Evolutionary conservation across 805 yeast species (phyloP).

Genomic region (Ogataea trehalophila): DNA sequence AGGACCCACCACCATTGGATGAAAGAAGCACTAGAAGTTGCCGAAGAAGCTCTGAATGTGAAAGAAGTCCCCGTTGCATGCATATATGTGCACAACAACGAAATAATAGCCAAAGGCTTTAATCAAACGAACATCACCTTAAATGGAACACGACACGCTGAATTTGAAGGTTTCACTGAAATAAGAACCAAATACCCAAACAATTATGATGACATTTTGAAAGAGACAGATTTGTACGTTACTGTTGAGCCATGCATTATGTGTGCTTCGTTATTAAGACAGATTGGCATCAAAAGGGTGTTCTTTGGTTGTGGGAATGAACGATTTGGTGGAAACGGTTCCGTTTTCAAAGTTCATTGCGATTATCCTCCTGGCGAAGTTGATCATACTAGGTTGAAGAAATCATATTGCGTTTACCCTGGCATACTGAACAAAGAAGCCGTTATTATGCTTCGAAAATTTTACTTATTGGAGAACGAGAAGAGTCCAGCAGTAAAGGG

Average conservation of each 20-base stretch:
- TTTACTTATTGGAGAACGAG: conserved; percentile 80
- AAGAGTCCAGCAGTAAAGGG: conserved; percentile 78
- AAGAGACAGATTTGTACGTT: conserved; percentile 69
- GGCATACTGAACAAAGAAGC: conserved; percentile 82
- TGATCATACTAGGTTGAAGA: conserved; percentile 15
- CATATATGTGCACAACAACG: conserved; percentile 48
- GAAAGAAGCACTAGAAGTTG: conserved; percentile 51
- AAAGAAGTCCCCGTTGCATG: conserved; percentile 87
- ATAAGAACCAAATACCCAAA: conserved; percentile 35
- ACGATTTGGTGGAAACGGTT: conserved; percentile 94
- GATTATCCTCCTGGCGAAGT: conserved; percentile 28
- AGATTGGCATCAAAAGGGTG: conserved; percentile 66
- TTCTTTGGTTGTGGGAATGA: conserved; percentile 93
- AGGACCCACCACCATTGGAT: conserved; percentile 35
- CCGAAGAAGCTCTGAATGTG: conserved; percentile 56
- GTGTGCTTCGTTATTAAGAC: conserved; percentile 93
- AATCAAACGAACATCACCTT: conserved; percentile 82
- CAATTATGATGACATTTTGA: conserved; percentile 34
- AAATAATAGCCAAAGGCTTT: conserved; percentile 69
- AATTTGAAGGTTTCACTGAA: conserved; percentile 69
- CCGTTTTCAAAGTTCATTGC: conserved; percentile 59
- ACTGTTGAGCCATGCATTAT: conserved; percentile 97
- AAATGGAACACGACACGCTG: conserved; percentile 91
- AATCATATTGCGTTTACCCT: conserved; percentile 56
- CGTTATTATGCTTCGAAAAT: conserved; percentile 70